Base-by-base conservation (phyloP, 2,329 filamentous ascomycete species). In the Dactylellina drechsleri region DNA sequence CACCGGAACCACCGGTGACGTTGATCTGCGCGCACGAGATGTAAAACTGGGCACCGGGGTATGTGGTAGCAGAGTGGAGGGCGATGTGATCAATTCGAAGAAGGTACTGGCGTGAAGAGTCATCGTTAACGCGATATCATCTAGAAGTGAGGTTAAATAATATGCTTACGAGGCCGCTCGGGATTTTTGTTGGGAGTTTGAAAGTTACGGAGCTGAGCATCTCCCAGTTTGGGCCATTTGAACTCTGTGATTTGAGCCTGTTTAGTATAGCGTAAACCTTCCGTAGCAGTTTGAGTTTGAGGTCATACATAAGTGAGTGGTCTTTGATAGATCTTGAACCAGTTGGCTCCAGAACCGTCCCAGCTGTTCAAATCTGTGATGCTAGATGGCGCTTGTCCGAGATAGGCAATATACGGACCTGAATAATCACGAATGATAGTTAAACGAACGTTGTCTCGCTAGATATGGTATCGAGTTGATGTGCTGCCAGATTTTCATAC, bases 21-120 rank as follows among this genome's bases (percentile, higher is more conserved):
- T 81, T 83, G 65, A 84, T 78, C 76, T 84, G 83, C 3, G 80
- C 81, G 64, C 83, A 84, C 4, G 81, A 80, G 54, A 83, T 76
- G 66, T 82, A 83, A 72, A 82, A 81, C 70, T 82, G 81, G 13
- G 81, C 80, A 4, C 82, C 61, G 79, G 80, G 73, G 80, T 82
- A 36, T 77, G 65, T 62, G 77, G 57, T 71, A 31, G 74, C 71
- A 56, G 80, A 80, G 73, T 83, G 82, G 43, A 83, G 78, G 45
- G 81, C 81, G 54, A 82, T 82, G 16, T 82, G 81, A 71, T 82
- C 81, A 12, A 82, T 80, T 28, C 81, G 81, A 15, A 82, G 79
- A 18, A 82, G 79, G 54, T 82, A 82, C 68, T 79, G n/a, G 31
- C 31, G 31, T 23, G 36, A 43, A 70, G 31, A 47, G 47, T 58